Percentiles rank a stretch among this genome's conserved stretches.
These are phyloP conservation scores for Vitis riparia DNA, from an alignment of 164 flowering plant genomes.

Conservation along the genomic window DNA sequence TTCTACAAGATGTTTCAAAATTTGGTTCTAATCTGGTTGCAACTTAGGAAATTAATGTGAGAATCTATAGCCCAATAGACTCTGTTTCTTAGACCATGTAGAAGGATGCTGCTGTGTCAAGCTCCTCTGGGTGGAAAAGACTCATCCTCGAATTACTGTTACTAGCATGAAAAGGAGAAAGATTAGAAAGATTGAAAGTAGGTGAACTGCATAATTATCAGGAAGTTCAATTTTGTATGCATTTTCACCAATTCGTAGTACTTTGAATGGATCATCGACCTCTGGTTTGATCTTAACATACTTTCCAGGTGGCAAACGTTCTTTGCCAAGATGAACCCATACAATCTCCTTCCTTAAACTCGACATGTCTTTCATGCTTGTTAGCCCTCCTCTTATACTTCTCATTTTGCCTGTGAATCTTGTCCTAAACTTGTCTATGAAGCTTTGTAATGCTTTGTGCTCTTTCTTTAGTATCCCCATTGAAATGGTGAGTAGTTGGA, in stretches of 20 bases:
- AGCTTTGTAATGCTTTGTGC: not conserved
- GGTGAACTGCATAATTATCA: constrained; percentile 2
- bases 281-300: constrained; percentile 8
- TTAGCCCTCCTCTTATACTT: constrained; percentile 1
- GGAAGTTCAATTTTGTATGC: constrained; percentile 25
- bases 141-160: not conserved
- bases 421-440: not conserved
- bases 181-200: constrained; percentile 14
- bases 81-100: no score
- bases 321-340: constrained; percentile 24
- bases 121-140: constrained; percentile 5
- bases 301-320: constrained; percentile 11
- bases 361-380: not conserved
- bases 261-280: constrained; percentile 11
- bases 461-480: constrained; percentile 10
- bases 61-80: no score
- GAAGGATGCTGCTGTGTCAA: not conserved
- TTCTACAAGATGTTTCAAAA: no score
- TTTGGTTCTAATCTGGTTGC: no score
- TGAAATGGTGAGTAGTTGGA: not conserved
- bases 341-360: constrained; percentile 19
- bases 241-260: constrained; percentile 14
- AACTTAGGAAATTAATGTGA: no score
- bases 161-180: constrained; percentile 4
- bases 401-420: not conserved